Base-by-base conservation (phyloP, 768 basidiomycete genomes). In the Inosperma sp. region DNA sequence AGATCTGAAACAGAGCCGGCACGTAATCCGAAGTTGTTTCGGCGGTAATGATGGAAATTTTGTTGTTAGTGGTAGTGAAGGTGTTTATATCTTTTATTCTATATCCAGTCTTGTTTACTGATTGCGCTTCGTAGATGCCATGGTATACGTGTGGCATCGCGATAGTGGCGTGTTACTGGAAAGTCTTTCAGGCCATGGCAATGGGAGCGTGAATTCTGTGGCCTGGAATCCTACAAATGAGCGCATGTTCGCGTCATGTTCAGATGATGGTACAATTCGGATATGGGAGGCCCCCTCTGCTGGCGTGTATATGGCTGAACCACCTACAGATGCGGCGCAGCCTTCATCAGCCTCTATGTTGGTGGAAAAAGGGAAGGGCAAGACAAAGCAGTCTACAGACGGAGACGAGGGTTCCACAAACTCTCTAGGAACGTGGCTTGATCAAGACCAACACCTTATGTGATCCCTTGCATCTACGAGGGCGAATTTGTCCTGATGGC, bases 131-230 rank as follows among this genome's bases (percentile, higher is more conserved):
- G 22, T 64, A 98, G 96, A 99, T 68, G 82, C 86, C 36, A 88
- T 88, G 55, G 86, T 98, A 37, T 96, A 97, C 70, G 81, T 97
- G 29, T 99, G 95, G 94, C 90, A 97, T 65, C 82, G 88, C 39
- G 86, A 91, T 59, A 86, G 86, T 8, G 88, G 86, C 2, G 72
- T 77, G 3, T 75, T 94, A 36, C 75, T 98, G n/a, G 92, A 96
- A 65, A 77, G 84, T n/a, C 78, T 99, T 3, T 66, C 79, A 3
- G 96, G 96, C 0, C 95, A 98, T 60, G 84, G 82, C n/a, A 72
- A 72, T 51, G 93, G 93, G 33, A 88, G 86, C 55, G 94, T 99
- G 54, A 99, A 97, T 65, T 85, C 88, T 12, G 94, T 98, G 13
- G 87, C 93, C 29, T 99, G 96, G 96, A 94, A 96, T 67, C 93